Evolutionary conservation across 1,139 yeast species (phyloP).

Genomic region (Candida pseudoviswanathii): DNA sequence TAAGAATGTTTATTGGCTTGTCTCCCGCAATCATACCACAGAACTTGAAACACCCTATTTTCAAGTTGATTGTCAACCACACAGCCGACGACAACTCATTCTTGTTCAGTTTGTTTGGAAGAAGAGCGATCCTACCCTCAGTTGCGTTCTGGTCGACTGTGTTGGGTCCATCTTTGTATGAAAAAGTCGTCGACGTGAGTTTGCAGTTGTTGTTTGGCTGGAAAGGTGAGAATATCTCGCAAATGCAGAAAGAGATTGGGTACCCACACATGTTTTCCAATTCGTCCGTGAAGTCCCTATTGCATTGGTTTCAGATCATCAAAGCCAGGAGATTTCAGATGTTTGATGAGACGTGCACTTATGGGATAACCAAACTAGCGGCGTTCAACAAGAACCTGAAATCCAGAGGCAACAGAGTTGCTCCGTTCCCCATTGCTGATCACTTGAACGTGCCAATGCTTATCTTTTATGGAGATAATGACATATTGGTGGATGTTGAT

Average conservation of each 20-base stretch:
- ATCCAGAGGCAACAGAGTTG: slow-evolving; percentile 47
- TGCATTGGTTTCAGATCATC: slow-evolving; percentile 54
- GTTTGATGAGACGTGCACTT: slow-evolving; percentile 46
- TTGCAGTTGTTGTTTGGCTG: slow-evolving; percentile 43
- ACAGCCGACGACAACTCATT: slow-evolving; percentile 37
- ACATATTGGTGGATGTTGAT: slow-evolving; percentile 44
- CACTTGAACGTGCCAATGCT: slow-evolving; percentile 47
- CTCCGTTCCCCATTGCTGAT: slow-evolving; percentile 54
- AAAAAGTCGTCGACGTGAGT: slow-evolving; percentile 40
- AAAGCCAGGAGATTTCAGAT: slow-evolving; percentile 44
- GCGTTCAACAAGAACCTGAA: slow-evolving; percentile 26
- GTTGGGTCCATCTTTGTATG: slow-evolving; percentile 38
- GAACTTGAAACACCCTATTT: slow-evolving; percentile 40
- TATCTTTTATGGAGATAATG: slow-evolving; percentile 43
- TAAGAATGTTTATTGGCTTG: slow-evolving; percentile 41
- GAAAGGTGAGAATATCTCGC: slow-evolving; percentile 37
- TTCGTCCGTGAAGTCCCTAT: slow-evolving; percentile 46
- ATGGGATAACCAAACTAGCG: slow-evolving; percentile 24
- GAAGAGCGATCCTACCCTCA: slow-evolving; percentile 45
- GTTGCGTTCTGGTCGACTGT: slow-evolving; percentile 48
- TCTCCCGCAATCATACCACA: slow-evolving; percentile 51
- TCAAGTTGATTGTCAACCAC: slow-evolving; percentile 36
- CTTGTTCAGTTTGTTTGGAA: slow-evolving; percentile 42
- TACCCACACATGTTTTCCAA: slow-evolving; percentile 53
- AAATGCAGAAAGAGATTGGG: slow-evolving; percentile 39